Evolutionary conservation across 1,139 yeast genomes (phyloP).

Genomic region (Nakaseomyces uthaithaninus): DNA sequence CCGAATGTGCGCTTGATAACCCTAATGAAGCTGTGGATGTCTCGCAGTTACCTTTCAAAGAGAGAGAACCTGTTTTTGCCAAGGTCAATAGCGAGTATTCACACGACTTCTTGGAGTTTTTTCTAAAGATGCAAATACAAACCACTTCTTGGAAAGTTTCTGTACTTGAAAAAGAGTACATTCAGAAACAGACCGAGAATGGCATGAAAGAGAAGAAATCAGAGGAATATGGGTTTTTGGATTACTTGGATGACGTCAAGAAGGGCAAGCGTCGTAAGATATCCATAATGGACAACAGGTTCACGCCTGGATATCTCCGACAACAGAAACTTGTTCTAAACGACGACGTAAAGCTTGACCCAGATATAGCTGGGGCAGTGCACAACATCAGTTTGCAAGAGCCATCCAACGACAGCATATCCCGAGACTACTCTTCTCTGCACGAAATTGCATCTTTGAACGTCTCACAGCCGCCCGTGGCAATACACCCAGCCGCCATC

Average conservation of each 20-base stretch:
- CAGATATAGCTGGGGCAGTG: not conserved
- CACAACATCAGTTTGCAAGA: slow-evolving; percentile 4
- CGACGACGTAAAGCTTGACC: slow-evolving; percentile 4
- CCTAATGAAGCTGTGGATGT: slow-evolving; percentile 17
- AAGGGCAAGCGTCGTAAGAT: slow-evolving; percentile 17
- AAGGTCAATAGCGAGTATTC: slow-evolving; percentile 23
- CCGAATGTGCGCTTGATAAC: slow-evolving; percentile 20
- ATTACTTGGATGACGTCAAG: slow-evolving; percentile 20
- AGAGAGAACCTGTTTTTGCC: slow-evolving; percentile 27
- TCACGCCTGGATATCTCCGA: not conserved
- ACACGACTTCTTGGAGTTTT: slow-evolving; percentile 23
- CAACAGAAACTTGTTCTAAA: not conserved
- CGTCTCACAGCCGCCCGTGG: not conserved
- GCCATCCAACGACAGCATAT: not conserved
- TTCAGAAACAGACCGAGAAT: slow-evolving; percentile 14
- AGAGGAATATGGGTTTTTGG: slow-evolving; percentile 18
- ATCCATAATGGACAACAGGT: slow-evolving; percentile 18
- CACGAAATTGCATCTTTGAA: slow-evolving; percentile 5
- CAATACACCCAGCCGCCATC: not conserved
- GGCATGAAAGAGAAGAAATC: slow-evolving; percentile 11
- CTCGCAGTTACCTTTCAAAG: slow-evolving; percentile 15
- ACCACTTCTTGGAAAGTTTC: slow-evolving; percentile 20
- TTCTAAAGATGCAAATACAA: slow-evolving; percentile 28
- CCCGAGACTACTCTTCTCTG: not conserved
- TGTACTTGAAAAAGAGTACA: slow-evolving; percentile 21